Base-by-base conservation (phyloP, 2,329 filamentous ascomycete species). In the Pseudovirgaria hyperparasitica region DNA sequence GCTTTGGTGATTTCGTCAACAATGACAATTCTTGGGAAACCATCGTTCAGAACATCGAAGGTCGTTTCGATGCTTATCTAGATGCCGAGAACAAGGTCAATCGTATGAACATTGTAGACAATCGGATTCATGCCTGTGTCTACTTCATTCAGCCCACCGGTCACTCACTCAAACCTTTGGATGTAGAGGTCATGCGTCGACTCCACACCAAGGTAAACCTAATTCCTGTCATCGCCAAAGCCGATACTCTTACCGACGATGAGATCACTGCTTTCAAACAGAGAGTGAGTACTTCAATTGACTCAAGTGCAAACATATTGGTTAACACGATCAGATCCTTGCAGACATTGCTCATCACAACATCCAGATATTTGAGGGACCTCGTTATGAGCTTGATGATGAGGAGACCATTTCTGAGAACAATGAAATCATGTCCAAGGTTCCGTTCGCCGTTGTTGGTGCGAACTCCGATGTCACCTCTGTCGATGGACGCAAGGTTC, bases 81-180 rank as follows among this genome's bases (percentile, higher is more conserved):
- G 90, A 98, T 61, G 87, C 90, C 23, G 90, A 98, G 72, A 98
- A 98, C 76, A 98, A 96, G 74, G 85, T 98, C 57, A 98, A 98
- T 70, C 84, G 90, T 49, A 93, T 94, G 77, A 98, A 98, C 72
- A 96, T 96, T 58, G 80, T 98, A 37, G 90, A 98, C 65, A 98
- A 96, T 71, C 82, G 90, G 47, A 92, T 98, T 38, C 90, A 98
- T 50, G 90, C 90, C 30, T 96, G 92, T 50, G 90, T 98, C 37
- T 98, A 94, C 74, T 98, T 98, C 68, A 94, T 98, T 48, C 87
- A 98, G 65, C 90, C 90, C 41, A 98, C 90, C 17, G 90, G 90
- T 35, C 90, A 98, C 69, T 92, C 90, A 18, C 68, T 98, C 51
- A 98, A 98, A 76, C 90, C 90, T 38, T 70, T 98, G 40, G 90